These are phyloP conservation scores for Triticum timopheevii DNA, from an alignment of 176 grass and related monocot species.

Conservation along the genomic window DNA sequence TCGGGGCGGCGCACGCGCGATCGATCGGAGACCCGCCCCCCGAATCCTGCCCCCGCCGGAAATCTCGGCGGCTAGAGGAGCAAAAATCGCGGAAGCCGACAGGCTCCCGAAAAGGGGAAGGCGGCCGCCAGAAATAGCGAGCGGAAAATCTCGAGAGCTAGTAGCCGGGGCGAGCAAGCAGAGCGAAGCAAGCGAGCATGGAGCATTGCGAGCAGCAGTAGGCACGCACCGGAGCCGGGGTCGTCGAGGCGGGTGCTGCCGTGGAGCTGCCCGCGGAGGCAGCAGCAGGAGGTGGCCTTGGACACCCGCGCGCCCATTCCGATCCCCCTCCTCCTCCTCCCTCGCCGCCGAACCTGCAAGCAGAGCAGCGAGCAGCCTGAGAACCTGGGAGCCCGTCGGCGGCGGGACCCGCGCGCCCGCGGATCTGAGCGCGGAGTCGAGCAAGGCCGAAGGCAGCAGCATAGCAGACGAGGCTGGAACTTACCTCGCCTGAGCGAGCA, in stretches of 20 bases:
- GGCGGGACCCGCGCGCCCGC: not conserved
- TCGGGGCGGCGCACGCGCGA: not conserved
- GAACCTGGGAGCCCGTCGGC: not conserved
- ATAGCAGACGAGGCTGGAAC: not conserved
- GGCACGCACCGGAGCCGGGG: constrained; percentile 46
- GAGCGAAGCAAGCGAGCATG: constrained; percentile 12
- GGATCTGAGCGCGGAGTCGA: constrained; percentile 36
- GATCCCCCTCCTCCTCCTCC: constrained; percentile 28
- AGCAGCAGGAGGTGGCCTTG: constrained; percentile 60
- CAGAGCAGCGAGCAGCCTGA: not conserved
- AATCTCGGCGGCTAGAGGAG: not conserved
- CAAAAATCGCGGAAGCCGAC: not conserved
- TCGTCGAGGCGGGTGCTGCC: constrained; percentile 43
- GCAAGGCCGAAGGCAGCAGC: no score
- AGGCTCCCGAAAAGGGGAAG: not conserved
- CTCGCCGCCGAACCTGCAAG: constrained; percentile 30
- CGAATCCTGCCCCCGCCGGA: not conserved
- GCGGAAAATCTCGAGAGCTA: not conserved
- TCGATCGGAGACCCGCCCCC: not conserved
- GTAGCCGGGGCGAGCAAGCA: not conserved
- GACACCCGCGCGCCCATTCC: constrained; percentile 77
- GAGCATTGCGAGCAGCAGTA: not conserved
- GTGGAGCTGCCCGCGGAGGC: constrained; percentile 46
- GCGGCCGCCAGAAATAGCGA: not conserved
- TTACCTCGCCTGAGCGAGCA: not conserved